These are phyloP conservation scores for Fusarium sp. DNA, from an alignment of 2,329 filamentous ascomycete genomes.

Conservation along the genomic window DNA sequence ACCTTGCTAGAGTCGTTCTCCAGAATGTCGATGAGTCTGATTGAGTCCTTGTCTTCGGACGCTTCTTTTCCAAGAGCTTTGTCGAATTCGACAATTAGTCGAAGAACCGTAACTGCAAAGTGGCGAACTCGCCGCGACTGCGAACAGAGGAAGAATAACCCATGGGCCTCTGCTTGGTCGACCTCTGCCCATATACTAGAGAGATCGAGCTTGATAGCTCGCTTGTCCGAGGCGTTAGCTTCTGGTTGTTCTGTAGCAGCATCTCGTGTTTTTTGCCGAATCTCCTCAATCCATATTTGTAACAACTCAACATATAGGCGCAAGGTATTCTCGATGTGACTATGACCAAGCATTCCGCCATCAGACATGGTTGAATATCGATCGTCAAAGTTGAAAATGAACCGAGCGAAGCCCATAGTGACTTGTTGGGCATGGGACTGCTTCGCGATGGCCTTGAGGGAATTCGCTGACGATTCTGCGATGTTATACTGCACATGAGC, in stretches of 20 bases:
- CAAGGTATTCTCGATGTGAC: constrained; percentile 93
- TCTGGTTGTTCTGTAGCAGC: constrained; percentile 72
- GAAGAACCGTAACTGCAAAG: constrained; percentile 91
- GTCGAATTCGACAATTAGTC: constrained; percentile 93
- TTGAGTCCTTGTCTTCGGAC: constrained; percentile 67
- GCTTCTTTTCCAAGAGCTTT: constrained; percentile 78
- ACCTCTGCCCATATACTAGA: constrained; percentile 92
- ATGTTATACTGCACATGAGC: constrained; percentile 95
- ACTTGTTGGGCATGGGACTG: constrained; percentile 95
- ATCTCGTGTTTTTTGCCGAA: constrained; percentile 84
- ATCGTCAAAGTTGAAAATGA: constrained; percentile 99
- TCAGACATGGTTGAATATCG: constrained; percentile 98
- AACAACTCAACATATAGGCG: constrained; percentile 92
- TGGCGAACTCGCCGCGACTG: constrained; percentile 89
- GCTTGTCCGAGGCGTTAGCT: constrained; percentile 69
- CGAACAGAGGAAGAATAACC: constrained; percentile 95
- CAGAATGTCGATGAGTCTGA: constrained; percentile 87
- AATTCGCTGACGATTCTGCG: constrained; percentile 89
- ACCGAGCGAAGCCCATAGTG: constrained; percentile 93
- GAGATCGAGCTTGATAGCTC: constrained; percentile 81
- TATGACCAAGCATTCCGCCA: constrained; percentile 91
- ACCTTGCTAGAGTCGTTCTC: constrained; percentile 89
- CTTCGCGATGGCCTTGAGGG: constrained; percentile 91
- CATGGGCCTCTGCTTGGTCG: constrained; percentile 96
- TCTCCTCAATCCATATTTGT: constrained; percentile 97